Base-by-base conservation (phyloP, 129 eudicot species). In the Chrysanthemum lavandulifolium region DNA sequence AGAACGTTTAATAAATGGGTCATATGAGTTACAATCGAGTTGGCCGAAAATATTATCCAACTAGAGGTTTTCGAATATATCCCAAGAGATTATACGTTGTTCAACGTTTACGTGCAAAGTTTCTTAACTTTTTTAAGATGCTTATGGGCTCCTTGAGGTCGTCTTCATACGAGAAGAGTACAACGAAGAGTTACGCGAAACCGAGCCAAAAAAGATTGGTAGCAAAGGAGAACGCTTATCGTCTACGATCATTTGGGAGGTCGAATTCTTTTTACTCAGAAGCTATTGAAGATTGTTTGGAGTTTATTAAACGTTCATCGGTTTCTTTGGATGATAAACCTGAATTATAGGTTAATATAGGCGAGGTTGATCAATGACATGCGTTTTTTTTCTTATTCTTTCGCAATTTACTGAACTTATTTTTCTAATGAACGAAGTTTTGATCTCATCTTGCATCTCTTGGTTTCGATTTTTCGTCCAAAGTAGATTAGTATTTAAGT, bases 271-370 rank as follows among this genome's bases (percentile, higher is more conserved):
- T 93, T 70, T 93, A 91, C 61, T 83, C 96, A 0, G 98, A 93
- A 84, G 98, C 98, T 53, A 93, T 93, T 73, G 96, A 92, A 3
- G 98, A 93, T 82, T 93, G 98, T 58, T 84, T 93, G 92, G 98
- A 92, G 85, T 92, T 92, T 15, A 92, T 92, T 72, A 89, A 82
- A 72, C 79, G 98, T 15, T 76, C 89, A 5, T 93, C 96, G 3
- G 81, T 87, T 56, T 87, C 95, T 27, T 64, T 67, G 49, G 88
- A 85, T 59, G 95, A 92, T 29, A 74, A 80, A 64, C 77, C 82
- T 21, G 66, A 55, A 65, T 64, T 49, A 78, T 62, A 71, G 12
- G 66, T 45, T 69, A 25, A 70, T 19, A 40, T 27, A 77, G 50
- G 70, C 62, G 57, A 65, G 65, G 73, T 66, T 67, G 8, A 49